Evolutionary conservation across 139 green algal genomes (phyloP).

Genomic region (Pleodorina starrii): DNA sequence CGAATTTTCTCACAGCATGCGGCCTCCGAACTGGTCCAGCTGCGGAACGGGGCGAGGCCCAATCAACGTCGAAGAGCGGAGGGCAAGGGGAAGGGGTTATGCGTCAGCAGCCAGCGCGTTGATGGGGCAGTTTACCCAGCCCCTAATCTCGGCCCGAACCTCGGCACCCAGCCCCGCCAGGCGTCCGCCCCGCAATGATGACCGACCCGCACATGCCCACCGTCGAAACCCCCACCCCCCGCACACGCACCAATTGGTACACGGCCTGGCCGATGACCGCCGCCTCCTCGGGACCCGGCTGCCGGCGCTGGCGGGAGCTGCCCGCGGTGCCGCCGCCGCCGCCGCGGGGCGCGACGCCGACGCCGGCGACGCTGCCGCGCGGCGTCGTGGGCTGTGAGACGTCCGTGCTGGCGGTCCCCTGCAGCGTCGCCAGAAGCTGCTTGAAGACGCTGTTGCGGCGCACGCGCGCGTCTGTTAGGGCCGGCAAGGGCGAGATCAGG

Average conservation of each 20-base stretch:
- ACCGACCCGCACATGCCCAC: background rate
- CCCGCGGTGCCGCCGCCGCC: background rate
- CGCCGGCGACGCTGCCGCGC: background rate
- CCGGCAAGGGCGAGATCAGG: too few relatives aligned
- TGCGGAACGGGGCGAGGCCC: too few relatives aligned
- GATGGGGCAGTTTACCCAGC: background rate
- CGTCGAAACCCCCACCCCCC: background rate
- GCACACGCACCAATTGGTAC: slow-evolving; percentile 29
- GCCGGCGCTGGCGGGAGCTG: background rate
- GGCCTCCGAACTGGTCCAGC: slow-evolving; percentile 34
- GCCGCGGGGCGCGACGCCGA: background rate
- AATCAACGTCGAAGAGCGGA: background rate
- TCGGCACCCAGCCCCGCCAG: background rate
- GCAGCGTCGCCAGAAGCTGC: slow-evolving; percentile 26
- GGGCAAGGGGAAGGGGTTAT: background rate
- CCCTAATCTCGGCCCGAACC: too few relatives aligned
- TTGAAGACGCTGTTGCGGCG: slow-evolving; percentile 37
- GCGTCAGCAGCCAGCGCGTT: background rate
- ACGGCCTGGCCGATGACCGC: slow-evolving; percentile 28
- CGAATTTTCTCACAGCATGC: background rate
- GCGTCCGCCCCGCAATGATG: background rate
- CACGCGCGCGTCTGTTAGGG: background rate
- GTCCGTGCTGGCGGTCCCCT: background rate
- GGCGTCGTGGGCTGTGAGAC: slow-evolving; percentile 1
- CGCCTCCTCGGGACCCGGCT: slow-evolving; percentile 38